A percentile compares a stretch with the other conserved stretches of the same genome.
Evolutionary conservation across 306 rosid genomes (phyloP).

Genomic region (cucumber (Cucumis sativus)): DNA sequence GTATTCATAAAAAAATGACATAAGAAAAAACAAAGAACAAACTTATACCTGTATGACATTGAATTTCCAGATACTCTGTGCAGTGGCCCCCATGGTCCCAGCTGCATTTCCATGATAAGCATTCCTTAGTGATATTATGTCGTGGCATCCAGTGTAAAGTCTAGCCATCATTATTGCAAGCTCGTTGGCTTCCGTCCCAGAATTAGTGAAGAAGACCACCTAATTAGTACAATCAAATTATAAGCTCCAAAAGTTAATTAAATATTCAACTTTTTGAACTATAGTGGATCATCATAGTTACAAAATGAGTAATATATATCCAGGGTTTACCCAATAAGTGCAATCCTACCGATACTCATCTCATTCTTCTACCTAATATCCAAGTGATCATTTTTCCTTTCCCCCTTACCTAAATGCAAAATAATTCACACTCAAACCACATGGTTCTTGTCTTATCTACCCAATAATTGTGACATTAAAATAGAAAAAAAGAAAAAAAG

Average conservation of each 20-base stretch:
- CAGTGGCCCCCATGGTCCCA: conserved; percentile 92
- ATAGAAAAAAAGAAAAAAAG: not conserved
- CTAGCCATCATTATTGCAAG: conserved; percentile 70
- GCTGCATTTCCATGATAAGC: conserved; percentile 84
- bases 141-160: conserved; percentile 67
- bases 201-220: conserved; percentile 91
- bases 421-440: not conserved
- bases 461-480: not conserved
- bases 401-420: not conserved
- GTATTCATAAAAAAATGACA: not conserved
- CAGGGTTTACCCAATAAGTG: not conserved
- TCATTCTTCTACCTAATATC: not conserved
- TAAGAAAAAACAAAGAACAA: not conserved
- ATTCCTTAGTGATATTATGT: conserved; percentile 77
- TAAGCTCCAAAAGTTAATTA: not conserved
- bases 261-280: not conserved
- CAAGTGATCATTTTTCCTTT: not conserved
- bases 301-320: not conserved
- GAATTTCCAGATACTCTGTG: conserved; percentile 77
- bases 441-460: not conserved
- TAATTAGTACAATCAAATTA: conserved; percentile 1
- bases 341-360: not conserved
- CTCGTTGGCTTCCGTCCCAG: conserved; percentile 98
- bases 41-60: conserved; percentile 58
- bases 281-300: not conserved